A percentile compares a stretch with the other conserved stretches of the same genome.
phyloP scores from a whole-genome alignment of 2,329 filamentous ascomycete genomes.

The Venturia nashicola region DNA sequence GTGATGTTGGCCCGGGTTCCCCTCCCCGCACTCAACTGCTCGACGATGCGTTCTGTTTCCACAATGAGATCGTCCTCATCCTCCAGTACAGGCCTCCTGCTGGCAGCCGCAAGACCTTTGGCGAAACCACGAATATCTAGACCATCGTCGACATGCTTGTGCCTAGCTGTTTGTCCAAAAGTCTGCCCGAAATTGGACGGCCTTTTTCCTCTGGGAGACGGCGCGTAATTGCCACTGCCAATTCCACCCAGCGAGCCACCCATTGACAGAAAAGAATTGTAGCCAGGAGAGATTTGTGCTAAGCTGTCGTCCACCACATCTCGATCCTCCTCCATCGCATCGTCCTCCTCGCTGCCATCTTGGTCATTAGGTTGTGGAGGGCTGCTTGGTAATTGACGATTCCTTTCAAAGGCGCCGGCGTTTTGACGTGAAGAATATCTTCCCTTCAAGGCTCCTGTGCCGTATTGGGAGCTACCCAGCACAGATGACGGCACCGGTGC shows the following conservation, averaged over 20 bases:
- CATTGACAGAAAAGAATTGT: background rate
- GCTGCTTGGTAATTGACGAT: conserved; percentile 8
- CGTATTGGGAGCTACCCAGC: conserved; percentile 38
- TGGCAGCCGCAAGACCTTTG: conserved; percentile 51
- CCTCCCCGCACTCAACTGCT: conserved; percentile 22
- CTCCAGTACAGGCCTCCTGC: conserved; percentile 44
- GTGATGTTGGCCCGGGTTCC: conserved; percentile 19
- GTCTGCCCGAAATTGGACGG: background rate
- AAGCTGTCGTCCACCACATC: conserved; percentile 12
- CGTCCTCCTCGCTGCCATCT: conserved; percentile 25
- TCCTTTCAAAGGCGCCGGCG: background rate
- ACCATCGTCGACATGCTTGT: conserved; percentile 48
- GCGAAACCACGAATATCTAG: conserved; percentile 45
- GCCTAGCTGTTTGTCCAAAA: background rate
- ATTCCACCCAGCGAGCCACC: background rate
- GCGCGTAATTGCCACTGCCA: conserved; percentile 10
- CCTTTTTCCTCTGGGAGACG: conserved; percentile 4
- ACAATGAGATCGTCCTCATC: conserved; percentile 65
- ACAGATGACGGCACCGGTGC: conserved; percentile 36
- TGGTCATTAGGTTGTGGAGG: conserved; percentile 3
- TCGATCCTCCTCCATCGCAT: conserved; percentile 23
- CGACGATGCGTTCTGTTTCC: conserved; percentile 59
- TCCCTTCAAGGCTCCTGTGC: background rate
- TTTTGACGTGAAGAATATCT: background rate
- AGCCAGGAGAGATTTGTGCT: conserved; percentile 10